phyloP scores from a whole-genome alignment of 352 stramenopile species.

The Globisporangium canariense region DNA sequence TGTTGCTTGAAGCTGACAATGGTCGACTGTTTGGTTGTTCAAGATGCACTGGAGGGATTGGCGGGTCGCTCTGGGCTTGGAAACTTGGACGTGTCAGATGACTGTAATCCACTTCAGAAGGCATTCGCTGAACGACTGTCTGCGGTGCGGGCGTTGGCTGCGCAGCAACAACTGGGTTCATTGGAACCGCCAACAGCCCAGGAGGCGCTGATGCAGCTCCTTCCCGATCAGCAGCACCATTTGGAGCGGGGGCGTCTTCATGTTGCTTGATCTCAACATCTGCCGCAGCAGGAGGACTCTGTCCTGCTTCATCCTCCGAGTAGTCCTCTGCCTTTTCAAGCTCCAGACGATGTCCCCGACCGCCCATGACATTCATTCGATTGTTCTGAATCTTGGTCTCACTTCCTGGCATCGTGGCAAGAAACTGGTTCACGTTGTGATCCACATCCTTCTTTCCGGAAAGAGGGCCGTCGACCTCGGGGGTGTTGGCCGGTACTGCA shows the following conservation, averaged over 20 bases:
- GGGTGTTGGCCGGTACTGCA: slow-evolving; percentile 5
- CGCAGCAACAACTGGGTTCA: not conserved
- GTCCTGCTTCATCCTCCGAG: slow-evolving; percentile 31
- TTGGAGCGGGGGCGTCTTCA: not conserved
- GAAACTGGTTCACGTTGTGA: slow-evolving; percentile 65
- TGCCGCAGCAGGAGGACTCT: slow-evolving; percentile 10
- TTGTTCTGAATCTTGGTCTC: slow-evolving; percentile 91
- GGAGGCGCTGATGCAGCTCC: not conserved
- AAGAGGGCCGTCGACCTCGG: slow-evolving; percentile 49
- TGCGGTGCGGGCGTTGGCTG: not conserved
- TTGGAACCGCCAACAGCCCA: not conserved
- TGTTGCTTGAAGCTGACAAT: slow-evolving; percentile 26
- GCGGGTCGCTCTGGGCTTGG: slow-evolving; percentile 11
- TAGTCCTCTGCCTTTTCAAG: slow-evolving; percentile 54
- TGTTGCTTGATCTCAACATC: slow-evolving; percentile 13
- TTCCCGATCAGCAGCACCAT: not conserved
- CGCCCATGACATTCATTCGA: slow-evolving; percentile 90
- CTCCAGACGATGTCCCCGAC: slow-evolving; percentile 84
- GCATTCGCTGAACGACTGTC: not conserved
- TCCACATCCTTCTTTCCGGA: slow-evolving; percentile 48
- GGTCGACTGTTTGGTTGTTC: slow-evolving; percentile 22
- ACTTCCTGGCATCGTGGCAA: slow-evolving; percentile 85
- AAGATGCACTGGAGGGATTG: slow-evolving; percentile 2
- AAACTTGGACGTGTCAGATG: slow-evolving; percentile 19
- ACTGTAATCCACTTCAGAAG: slow-evolving; percentile 19